phyloP scores from a whole-genome alignment of 2,329 filamentous ascomycete genomes.

The Phialophora verrucosa region DNA sequence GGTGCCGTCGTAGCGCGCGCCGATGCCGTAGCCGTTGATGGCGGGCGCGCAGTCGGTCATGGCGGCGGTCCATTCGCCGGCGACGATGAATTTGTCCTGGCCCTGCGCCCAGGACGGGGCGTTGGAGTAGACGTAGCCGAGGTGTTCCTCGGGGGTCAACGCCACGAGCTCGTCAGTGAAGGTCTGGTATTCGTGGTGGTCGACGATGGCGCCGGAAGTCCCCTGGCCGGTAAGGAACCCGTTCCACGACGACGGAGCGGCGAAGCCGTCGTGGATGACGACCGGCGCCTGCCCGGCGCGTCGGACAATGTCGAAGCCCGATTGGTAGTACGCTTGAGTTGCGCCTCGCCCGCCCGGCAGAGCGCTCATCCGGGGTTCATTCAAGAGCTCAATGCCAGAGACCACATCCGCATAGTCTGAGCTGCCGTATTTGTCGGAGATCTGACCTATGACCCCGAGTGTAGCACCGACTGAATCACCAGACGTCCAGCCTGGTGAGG shows the following conservation, averaged over 20 bases:
- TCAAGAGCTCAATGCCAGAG: conserved; percentile 54
- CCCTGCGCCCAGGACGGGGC: conserved; percentile 54
- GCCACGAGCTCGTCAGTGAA: conserved; percentile 61
- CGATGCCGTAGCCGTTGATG: conserved; percentile 63
- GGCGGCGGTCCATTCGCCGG: conserved; percentile 72
- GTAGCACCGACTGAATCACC: conserved; percentile 47
- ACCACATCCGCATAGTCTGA: conserved; percentile 63
- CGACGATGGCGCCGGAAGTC: conserved; percentile 61
- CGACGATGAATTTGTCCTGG: conserved; percentile 69
- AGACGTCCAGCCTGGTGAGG: conserved; percentile 45
- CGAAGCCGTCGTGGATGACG: conserved; percentile 60
- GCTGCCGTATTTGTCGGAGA: conserved; percentile 63
- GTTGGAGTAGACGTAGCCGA: conserved; percentile 62
- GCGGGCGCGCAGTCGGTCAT: conserved; percentile 65
- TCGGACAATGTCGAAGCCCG: conserved; percentile 32
- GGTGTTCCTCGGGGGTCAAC: conserved; percentile 59
- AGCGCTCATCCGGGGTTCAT: conserved; percentile 46
- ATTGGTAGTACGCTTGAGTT: conserved; percentile 60
- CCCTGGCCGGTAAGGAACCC: conserved; percentile 60
- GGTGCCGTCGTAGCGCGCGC: conserved; percentile 59
- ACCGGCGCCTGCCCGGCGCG: conserved; percentile 42
- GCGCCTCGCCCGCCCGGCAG: conserved; percentile 49
- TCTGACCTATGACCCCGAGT: conserved; percentile 61
- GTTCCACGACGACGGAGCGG: conserved; percentile 63
- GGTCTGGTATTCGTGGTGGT: conserved; percentile 73